Percentiles rank a stretch among this genome's conserved stretches.
These are phyloP conservation scores for Diphasiastrum complanatum DNA, from an alignment of 83 land plant species.

Conservation along the genomic window DNA sequence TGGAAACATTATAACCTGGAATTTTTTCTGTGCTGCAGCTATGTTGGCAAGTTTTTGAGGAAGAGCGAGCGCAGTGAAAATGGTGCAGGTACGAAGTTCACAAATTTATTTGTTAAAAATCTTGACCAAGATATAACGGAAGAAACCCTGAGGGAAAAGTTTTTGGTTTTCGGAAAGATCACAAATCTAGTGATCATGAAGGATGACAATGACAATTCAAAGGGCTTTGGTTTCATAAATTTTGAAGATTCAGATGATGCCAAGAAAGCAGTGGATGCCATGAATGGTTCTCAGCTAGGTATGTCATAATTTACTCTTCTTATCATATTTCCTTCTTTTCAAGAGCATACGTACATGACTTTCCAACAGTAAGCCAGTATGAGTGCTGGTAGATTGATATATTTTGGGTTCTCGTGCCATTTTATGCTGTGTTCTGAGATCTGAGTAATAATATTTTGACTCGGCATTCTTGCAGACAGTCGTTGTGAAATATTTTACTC, in stretches of 20 bases:
- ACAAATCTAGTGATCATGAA: conserved; percentile 44
- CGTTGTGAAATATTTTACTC: neutral
- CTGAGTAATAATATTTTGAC: neutral
- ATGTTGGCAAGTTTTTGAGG: conserved; percentile 51
- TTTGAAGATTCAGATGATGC: conserved; percentile 71
- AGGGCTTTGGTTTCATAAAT: conserved; percentile 70
- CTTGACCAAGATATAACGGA: conserved; percentile 57
- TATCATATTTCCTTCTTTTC: too few species aligned
- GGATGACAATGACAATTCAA: conserved; percentile 55
- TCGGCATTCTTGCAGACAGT: neutral
- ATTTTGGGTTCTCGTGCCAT: too few species aligned
- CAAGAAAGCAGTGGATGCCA: conserved; percentile 43
- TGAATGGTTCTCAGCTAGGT: conserved; percentile 62
- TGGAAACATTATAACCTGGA: neutral
- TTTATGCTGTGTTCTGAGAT: neutral
- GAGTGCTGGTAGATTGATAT: neutral
- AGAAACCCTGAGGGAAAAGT: conserved; percentile 43
- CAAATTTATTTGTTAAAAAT: conserved; percentile 69
- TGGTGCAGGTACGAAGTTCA: conserved; percentile 48
- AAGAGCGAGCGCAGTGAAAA: conserved; percentile 43
- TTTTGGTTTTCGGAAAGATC: conserved; percentile 58
- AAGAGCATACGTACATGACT: neutral
- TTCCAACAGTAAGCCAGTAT: neutral
- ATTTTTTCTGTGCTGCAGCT: conserved; percentile 27
- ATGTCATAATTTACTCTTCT: neutral